Evolutionary conservation across 2,329 filamentous ascomycete genomes (phyloP).

Genomic region (Epichloe hybrida): DNA sequence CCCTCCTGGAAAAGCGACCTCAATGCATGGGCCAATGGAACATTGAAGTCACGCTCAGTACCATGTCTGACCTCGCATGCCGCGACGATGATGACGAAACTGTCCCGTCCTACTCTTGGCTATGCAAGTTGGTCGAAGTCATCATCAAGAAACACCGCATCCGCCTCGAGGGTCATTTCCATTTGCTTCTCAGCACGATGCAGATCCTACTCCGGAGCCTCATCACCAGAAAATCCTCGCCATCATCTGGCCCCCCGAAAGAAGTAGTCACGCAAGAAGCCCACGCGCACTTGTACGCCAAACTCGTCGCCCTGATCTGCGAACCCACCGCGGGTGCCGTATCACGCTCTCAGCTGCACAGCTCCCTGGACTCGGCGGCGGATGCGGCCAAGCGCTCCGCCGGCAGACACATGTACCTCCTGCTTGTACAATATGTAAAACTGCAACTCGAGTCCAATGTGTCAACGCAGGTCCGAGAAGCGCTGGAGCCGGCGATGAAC

Average conservation of each 20-base stretch:
- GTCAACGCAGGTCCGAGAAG: conserved; percentile 36
- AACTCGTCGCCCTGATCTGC: conserved; percentile 45
- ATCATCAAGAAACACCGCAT: conserved; percentile 47
- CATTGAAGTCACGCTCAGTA: conserved; percentile 37
- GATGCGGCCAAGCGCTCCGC: conserved; percentile 48
- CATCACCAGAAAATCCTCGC: conserved; percentile 21
- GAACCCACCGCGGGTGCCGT: conserved; percentile 45
- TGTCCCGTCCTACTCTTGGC: conserved; percentile 26
- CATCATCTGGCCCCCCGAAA: background rate
- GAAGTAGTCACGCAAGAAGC: conserved; percentile 20
- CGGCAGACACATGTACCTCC: conserved; percentile 46
- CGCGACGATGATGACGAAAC: conserved; percentile 14
- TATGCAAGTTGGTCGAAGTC: conserved; percentile 40
- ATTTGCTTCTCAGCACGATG: conserved; percentile 40
- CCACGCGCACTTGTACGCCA: conserved; percentile 38
- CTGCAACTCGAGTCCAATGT: conserved; percentile 45
- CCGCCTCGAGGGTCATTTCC: conserved; percentile 48
- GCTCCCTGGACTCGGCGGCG: conserved; percentile 42
- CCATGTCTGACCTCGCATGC: conserved; percentile 24
- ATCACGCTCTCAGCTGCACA: conserved; percentile 29
- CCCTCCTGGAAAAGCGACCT: conserved; percentile 36
- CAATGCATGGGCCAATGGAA: conserved; percentile 44
- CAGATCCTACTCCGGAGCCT: conserved; percentile 43
- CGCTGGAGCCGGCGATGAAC: conserved; percentile 43
- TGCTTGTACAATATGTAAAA: conserved; percentile 46